Conservation (phyloP, 495 filamentous ascomycete genomes). For the Extremus antarcticus region DNA sequence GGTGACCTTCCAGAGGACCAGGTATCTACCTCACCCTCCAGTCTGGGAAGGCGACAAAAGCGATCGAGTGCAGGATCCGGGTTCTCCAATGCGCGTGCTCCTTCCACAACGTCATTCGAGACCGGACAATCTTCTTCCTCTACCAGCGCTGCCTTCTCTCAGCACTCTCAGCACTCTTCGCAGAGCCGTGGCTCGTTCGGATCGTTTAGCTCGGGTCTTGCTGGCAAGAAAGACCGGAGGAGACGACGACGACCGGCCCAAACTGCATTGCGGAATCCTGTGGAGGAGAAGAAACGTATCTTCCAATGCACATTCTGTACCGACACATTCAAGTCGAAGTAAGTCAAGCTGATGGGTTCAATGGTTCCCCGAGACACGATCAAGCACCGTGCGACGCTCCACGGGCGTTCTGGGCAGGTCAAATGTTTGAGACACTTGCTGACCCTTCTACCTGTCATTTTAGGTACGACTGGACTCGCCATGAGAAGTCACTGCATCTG, state of each 20-base stretch:
- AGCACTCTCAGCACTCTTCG: conserved; percentile 58
- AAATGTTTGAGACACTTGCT: no score
- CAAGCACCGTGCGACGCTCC: no score
- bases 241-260: conserved; percentile 52
- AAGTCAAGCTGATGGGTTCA: no score
- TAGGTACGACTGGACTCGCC: conserved; percentile 78
- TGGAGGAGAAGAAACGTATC: conserved; percentile 35
- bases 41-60: conserved; percentile 9
- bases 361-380: no score
- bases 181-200: conserved; percentile 42
- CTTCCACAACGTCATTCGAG: conserved; percentile 61
- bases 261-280: conserved; percentile 35
- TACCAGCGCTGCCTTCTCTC: conserved; percentile 29
- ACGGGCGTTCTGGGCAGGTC: no score
- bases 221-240: conserved; percentile 52
- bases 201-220: conserved; percentile 46
- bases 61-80: conserved; percentile 52
- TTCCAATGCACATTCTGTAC: conserved; percentile 83
- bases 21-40: conserved; percentile 12
- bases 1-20: conserved; percentile 14
- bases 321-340: conserved; percentile 67
- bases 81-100: conserved; percentile 42
- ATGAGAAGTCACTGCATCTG: conserved; percentile 72
- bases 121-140: conserved; percentile 30
- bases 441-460: no score